Conservation (phyloP, 768 basidiomycete species). For the Amanita jacksonii region DNA sequence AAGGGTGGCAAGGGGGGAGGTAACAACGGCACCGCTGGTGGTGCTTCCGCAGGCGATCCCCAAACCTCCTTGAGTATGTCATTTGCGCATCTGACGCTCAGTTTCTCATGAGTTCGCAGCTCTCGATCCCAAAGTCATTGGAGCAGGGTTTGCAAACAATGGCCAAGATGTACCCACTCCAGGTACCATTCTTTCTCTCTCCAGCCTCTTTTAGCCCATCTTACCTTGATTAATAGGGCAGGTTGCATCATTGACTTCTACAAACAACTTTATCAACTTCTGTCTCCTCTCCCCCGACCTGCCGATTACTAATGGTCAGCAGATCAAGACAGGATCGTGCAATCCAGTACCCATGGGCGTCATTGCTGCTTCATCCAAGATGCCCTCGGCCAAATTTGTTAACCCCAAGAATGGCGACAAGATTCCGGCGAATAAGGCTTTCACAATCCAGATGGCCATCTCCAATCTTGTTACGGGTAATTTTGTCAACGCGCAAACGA, state of each 20-base stretch:
- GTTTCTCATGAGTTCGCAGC: conserved; percentile 20
- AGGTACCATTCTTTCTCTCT: conserved; percentile 16
- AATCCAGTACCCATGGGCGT: conserved; percentile 46
- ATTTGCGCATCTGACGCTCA: neutral
- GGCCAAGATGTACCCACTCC: conserved; percentile 33
- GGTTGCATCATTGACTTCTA: conserved; percentile 38
- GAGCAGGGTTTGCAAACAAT: conserved; percentile 37
- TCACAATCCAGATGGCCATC: conserved; percentile 38
- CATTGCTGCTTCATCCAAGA: conserved; percentile 33
- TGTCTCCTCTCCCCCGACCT: conserved; percentile 31
- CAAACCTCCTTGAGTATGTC: conserved; percentile 35
- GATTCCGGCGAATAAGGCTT: conserved; percentile 32
- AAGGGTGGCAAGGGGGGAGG: conserved; percentile 9
- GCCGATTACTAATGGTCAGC: conserved; percentile 44
- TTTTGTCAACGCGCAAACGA: conserved; percentile 40
- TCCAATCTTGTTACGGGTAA: conserved; percentile 31
- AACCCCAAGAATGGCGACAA: conserved; percentile 30
- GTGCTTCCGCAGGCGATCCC: conserved; percentile 18
- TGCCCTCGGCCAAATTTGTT: conserved; percentile 37
- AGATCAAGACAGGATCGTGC: conserved; percentile 38
- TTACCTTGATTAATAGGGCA: too few species aligned
- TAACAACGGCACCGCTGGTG: conserved; percentile 13
- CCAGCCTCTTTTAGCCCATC: too few species aligned
- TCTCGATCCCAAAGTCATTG: conserved; percentile 43
- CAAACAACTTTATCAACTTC: conserved; percentile 53